Evolutionary conservation across 441 rosid genomes (phyloP).

Genomic region (Flueggea neowawraea): DNA sequence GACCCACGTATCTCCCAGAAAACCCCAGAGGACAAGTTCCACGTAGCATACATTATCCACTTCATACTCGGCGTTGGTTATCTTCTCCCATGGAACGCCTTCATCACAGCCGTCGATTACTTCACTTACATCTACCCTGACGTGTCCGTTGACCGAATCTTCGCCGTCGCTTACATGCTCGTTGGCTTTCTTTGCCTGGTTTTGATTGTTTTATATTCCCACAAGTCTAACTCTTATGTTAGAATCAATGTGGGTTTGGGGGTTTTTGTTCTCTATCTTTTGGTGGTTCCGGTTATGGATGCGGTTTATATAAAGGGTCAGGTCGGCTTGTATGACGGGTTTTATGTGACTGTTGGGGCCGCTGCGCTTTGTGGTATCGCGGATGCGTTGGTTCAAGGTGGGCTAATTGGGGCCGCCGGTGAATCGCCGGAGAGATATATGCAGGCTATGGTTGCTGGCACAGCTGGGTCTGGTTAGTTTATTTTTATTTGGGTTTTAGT

Average conservation of each 20-base stretch:
- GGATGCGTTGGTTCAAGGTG: constrained; percentile 87
- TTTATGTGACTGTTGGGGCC: constrained; percentile 51
- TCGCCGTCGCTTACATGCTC: constrained; percentile 71
- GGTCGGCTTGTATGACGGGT: constrained; percentile 68
- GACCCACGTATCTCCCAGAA: constrained; percentile 15
- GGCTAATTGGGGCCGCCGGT: constrained; percentile 83
- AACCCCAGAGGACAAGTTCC: constrained; percentile 56
- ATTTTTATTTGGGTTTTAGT: too few relatives aligned
- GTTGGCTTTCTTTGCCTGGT: constrained; percentile 46
- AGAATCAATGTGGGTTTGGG: constrained; percentile 74
- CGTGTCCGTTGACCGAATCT: constrained; percentile 75
- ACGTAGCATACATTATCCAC: constrained; percentile 77
- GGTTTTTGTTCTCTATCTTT: constrained; percentile 48
- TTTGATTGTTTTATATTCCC: constrained; percentile 56
- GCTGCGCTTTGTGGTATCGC: constrained; percentile 60
- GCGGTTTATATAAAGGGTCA: constrained; percentile 66
- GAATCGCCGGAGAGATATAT: constrained; percentile 85
- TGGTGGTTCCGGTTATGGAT: constrained; percentile 76
- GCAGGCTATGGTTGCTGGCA: constrained; percentile 93
- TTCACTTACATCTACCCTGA: constrained; percentile 87
- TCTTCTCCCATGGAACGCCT: constrained; percentile 95
- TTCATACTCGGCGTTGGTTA: constrained; percentile 75
- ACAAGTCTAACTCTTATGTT: constrained; percentile 58
- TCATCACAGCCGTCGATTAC: constrained; percentile 97
- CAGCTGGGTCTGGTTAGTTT: constrained; percentile 81